Percentiles rank a stretch among this genome's conserved stretches.
These are phyloP conservation scores for Hypoxylon sp. DNA, from an alignment of 2,329 filamentous ascomycete genomes.

Conservation along the genomic window DNA sequence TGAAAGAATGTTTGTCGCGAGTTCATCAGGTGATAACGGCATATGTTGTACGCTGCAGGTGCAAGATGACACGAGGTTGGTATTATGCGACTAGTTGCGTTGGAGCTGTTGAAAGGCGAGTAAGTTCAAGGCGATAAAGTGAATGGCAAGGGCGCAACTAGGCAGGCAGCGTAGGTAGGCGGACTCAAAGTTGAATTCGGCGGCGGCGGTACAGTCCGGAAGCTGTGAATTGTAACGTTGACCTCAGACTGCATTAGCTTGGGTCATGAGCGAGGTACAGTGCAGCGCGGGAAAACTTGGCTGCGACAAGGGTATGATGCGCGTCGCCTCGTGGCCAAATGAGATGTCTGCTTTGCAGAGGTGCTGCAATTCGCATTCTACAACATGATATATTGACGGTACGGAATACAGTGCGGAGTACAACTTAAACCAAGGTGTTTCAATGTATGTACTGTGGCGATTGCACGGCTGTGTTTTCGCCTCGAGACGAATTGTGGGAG, in stretches of 20 bases:
- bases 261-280: slow-evolving; percentile 36
- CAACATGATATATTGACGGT: slow-evolving; percentile 14
- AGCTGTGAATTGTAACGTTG: slow-evolving; percentile 48
- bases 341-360: slow-evolving; percentile 16
- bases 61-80: slow-evolving; percentile 7
- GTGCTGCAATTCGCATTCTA: slow-evolving; percentile 29
- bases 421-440: slow-evolving; percentile 5
- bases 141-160: slow-evolving; percentile 27
- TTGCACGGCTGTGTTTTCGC: neutral
- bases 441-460: slow-evolving; percentile 1
- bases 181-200: slow-evolving; percentile 22
- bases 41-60: slow-evolving; percentile 22
- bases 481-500: neutral
- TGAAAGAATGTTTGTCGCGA: slow-evolving; percentile 12
- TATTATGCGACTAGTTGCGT: slow-evolving; percentile 10
- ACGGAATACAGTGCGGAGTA: slow-evolving; percentile 6
- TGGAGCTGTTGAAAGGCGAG: slow-evolving; percentile 2
- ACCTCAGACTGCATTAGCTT: slow-evolving; percentile 43
- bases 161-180: slow-evolving; percentile 10
- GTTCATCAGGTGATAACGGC: slow-evolving; percentile 16
- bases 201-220: slow-evolving; percentile 35
- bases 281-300: slow-evolving; percentile 37
- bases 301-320: slow-evolving; percentile 43
- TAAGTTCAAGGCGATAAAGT: slow-evolving; percentile 2
- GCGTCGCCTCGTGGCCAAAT: slow-evolving; percentile 44